Base-by-base conservation (phyloP, 139 green algal genomes). In the Chlamydomonas asymmetrica region DNA sequence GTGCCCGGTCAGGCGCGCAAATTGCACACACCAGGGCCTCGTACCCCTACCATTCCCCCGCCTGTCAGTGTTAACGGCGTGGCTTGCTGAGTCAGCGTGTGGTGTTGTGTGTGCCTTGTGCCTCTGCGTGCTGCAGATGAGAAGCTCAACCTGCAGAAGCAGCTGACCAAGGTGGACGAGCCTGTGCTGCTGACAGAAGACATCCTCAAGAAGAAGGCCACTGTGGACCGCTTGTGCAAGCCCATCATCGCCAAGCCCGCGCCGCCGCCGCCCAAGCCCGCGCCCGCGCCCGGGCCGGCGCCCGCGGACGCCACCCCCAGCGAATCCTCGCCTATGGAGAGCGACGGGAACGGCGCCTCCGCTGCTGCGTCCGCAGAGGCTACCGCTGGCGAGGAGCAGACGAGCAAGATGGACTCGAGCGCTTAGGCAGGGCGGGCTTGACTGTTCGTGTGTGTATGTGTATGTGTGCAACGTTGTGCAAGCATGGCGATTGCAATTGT, bases 191-290 rank as follows among this genome's bases (percentile, higher is more conserved):
- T 94, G 27, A 84, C 88, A 0, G 71, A 62, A 0, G 96, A 99
- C 76, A 92, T 97, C 69, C 76, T 77, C 38, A 98, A 98, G 86
- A 97, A 97, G 88, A 71, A 69, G 50, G 95, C 37, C 29, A 68
- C 75, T 38, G 73, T 99, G 9, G 78, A 88, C 22, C 83, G 90
- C 8, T 81, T 94, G 64, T 89, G 79, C 71, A 84, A 91, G 73
- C 94, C 96, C 54, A 97, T 99, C 77, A 83, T 97, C 71, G 88
- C 64, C 61, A 95, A 97, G 86, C 92, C 95, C 5, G 79, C 88
- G 37, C 89, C 89, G 3, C 65, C 82, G 50, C 82, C 89, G 43
- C 87, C 94, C 25, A 79, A 82, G 60, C 82, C 80, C 29, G 29
- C 81, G 22, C 67, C 73, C 5, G 63, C 57, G 29, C 41, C 66